Conservation (phyloP, 2,329 filamentous ascomycete genomes). For the Hypoxylon sp. region DNA sequence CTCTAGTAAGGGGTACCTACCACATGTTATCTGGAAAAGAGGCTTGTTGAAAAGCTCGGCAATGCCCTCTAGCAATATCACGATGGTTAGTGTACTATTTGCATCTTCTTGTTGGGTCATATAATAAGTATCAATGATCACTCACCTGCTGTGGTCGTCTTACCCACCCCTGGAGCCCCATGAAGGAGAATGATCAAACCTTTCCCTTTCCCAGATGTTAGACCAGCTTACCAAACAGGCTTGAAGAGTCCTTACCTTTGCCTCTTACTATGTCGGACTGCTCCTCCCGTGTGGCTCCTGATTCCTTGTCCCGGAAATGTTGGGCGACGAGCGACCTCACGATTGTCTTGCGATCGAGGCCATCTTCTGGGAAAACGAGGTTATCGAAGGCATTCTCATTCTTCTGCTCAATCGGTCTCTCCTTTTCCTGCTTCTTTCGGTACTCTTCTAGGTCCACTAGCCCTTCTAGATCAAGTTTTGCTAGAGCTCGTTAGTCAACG, state of each 20-base stretch:
- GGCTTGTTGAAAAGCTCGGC: slow-evolving; percentile 37
- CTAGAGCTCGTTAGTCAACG: slow-evolving; percentile 4
- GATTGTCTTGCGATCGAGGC: slow-evolving; percentile 43
- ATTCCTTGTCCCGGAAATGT: slow-evolving; percentile 53
- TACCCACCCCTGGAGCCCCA: slow-evolving; percentile 43
- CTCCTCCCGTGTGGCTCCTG: slow-evolving; percentile 22
- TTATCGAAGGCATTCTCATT: slow-evolving; percentile 6
- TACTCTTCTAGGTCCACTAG: slow-evolving; percentile 1
- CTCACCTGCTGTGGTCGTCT: slow-evolving; percentile 43
- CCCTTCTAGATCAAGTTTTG: slow-evolving; percentile 7
- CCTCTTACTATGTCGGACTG: slow-evolving; percentile 53
- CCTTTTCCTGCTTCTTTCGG: background rate
- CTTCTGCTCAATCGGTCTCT: background rate
- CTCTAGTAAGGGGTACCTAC: slow-evolving; percentile 22
- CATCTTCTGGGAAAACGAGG: slow-evolving; percentile 12
- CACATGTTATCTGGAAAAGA: slow-evolving; percentile 46
- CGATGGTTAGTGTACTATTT: background rate
- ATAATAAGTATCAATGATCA: background rate
- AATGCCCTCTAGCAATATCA: slow-evolving; percentile 29
- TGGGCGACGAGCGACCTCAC: slow-evolving; percentile 52
- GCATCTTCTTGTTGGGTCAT: too few species aligned
- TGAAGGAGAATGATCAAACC: slow-evolving; percentile 43
- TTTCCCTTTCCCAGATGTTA: slow-evolving; percentile 22
- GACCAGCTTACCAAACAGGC: too few species aligned
- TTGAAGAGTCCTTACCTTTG: slow-evolving; percentile 50